These are phyloP conservation scores for Ustilago curta DNA, from an alignment of 1,284 basidiomycete genomes.

Conservation along the genomic window DNA sequence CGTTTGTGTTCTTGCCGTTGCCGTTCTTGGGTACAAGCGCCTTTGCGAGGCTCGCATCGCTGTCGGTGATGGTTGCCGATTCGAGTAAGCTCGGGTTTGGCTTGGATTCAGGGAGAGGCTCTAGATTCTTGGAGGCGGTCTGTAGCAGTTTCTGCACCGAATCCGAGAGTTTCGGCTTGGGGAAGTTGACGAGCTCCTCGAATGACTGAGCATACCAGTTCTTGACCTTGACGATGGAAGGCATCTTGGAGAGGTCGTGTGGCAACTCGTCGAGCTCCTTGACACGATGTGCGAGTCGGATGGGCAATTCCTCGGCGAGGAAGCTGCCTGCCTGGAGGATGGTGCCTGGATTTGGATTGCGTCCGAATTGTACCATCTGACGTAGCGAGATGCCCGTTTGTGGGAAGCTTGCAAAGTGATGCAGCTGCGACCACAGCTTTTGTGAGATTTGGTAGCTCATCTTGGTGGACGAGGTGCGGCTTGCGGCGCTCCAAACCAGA, in stretches of 20 bases:
- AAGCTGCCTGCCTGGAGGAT: slow-evolving; percentile 67
- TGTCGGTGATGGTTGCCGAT: slow-evolving; percentile 50
- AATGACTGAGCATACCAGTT: slow-evolving; percentile 99
- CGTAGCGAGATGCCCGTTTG: slow-evolving; percentile 68
- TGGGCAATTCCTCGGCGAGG: slow-evolving; percentile 82
- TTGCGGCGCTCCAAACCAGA: background rate
- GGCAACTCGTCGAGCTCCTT: slow-evolving; percentile 96
- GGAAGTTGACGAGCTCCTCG: slow-evolving; percentile 73
- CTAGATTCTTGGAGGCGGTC: slow-evolving; percentile 38
- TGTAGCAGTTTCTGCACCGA: slow-evolving; percentile 61
- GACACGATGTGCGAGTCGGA: slow-evolving; percentile 93
- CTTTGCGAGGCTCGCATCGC: slow-evolving; percentile 32
- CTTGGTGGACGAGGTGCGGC: slow-evolving; percentile 7
- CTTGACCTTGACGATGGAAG: slow-evolving; percentile 93
- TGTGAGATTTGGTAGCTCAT: slow-evolving; percentile 63
- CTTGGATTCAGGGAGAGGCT: slow-evolving; percentile 58
- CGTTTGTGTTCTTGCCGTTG: slow-evolving; percentile 46
- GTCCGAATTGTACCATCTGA: slow-evolving; percentile 69
- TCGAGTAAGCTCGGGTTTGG: slow-evolving; percentile 65
- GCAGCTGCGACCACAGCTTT: slow-evolving; percentile 65
- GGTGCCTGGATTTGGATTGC: slow-evolving; percentile 67
- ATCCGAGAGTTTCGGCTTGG: slow-evolving; percentile 61
- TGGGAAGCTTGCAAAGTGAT: slow-evolving; percentile 67
- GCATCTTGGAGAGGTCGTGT: slow-evolving; percentile 90
- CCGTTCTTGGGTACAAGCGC: slow-evolving; percentile 30